Percentiles rank a stretch among this genome's conserved stretches.
These are phyloP conservation scores for Rhododendron williamsianum DNA, from an alignment of 148 eudicot species.

Conservation along the genomic window DNA sequence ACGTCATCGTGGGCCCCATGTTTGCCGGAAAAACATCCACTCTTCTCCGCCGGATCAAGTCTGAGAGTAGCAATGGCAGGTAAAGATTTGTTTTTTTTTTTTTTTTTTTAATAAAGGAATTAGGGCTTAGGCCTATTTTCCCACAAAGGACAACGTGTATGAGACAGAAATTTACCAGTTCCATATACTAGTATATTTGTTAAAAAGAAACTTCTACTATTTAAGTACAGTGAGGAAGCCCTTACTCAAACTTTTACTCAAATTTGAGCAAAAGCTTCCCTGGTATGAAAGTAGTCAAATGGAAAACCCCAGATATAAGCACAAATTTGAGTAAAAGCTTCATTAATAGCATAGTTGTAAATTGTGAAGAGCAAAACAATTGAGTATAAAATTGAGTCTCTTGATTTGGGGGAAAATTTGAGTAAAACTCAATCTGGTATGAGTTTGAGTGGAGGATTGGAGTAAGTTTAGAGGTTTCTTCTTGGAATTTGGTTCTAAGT, in stretches of 20 bases:
- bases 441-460: neutral
- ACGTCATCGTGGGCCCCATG: conserved; percentile 92
- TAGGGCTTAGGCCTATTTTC: neutral
- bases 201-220: neutral
- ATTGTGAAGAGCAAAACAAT: neutral
- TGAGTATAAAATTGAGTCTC: neutral
- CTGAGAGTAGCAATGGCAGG: conserved; percentile 58
- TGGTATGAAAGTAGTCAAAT: neutral
- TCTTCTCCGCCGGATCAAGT: conserved; percentile 58
- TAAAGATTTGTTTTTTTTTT: conserved; percentile 6
- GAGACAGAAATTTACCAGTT: neutral
- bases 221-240: neutral
- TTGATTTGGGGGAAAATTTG: neutral
- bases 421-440: neutral
- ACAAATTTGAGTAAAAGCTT: neutral
- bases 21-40: conserved; percentile 89
- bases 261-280: neutral
- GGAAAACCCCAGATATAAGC: neutral
- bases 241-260: neutral
- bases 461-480: neutral
- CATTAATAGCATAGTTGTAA: neutral
- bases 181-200: neutral
- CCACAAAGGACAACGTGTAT: neutral
- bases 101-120: neutral
- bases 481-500: neutral